These are phyloP conservation scores for Lasiosphaeriaceae sp. DNA, from an alignment of 495 filamentous ascomycete species.

Conservation along the genomic window DNA sequence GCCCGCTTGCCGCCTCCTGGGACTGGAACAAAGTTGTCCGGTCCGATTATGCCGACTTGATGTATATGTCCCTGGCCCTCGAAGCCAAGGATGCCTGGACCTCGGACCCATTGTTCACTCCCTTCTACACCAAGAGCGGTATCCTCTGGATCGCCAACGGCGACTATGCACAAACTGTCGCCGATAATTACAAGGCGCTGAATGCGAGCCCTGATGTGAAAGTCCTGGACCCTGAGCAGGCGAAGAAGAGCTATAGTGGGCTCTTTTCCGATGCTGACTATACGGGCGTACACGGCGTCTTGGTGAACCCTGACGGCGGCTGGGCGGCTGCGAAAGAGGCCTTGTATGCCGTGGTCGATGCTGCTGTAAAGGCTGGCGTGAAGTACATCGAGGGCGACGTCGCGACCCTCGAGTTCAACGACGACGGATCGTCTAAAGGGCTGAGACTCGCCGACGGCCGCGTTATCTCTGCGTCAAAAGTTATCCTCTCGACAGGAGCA, in stretches of 20 bases:
- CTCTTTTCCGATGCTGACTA: conserved; percentile 54
- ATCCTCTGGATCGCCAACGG: conserved; percentile 44
- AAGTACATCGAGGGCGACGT: conserved; percentile 48
- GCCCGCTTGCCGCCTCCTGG: conserved; percentile 53
- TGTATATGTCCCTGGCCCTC: conserved; percentile 55
- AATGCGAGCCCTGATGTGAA: conserved; percentile 37
- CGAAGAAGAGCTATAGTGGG: conserved; percentile 42
- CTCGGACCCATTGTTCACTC: conserved; percentile 47
- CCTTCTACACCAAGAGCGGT: conserved; percentile 56
- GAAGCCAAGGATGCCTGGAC: conserved; percentile 55
- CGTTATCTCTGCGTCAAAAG: too few species aligned
- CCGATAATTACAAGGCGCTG: conserved; percentile 48
- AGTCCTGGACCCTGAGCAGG: conserved; percentile 42
- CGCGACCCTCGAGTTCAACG: conserved; percentile 37
- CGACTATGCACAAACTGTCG: conserved; percentile 11
- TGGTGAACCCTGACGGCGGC: conserved; percentile 52
- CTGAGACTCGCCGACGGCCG: too few species aligned
- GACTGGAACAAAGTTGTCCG: conserved; percentile 68
- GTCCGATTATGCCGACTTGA: conserved; percentile 57
- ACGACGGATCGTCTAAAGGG: conserved; percentile 2
- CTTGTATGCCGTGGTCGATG: conserved; percentile 42
- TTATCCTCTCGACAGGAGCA: too few species aligned
- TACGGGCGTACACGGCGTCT: conserved; percentile 43
- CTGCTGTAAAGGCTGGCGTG: conserved; percentile 49
- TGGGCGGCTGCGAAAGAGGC: conserved; percentile 60